Evolutionary conservation across 75 land plant genomes (phyloP), one percentile per base, ranked within the genome.

Genomic region (Picea glauca): DNA sequence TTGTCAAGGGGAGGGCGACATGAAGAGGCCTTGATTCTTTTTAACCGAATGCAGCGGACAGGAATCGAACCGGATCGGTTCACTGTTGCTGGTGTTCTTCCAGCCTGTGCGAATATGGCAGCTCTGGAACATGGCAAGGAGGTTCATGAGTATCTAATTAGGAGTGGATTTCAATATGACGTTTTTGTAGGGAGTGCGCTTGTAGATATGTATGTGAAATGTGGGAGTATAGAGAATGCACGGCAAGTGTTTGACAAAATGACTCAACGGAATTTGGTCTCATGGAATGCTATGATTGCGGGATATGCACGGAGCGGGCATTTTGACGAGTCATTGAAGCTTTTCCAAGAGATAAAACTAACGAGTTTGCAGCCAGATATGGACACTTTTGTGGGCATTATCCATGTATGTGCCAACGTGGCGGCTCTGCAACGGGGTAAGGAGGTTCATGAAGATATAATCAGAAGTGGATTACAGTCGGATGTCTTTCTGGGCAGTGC

Each of bases 141-240:
- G 56, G 56, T 50, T 9, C 56, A 50, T 50, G 56, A 50, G 12
- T 50, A 50, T 9, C 56, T 50, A 50, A 50, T 50, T 50, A 50
- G 56, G 56, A 50, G 56, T 50, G 56, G 56, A 9, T 50, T 50
- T 50, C 56, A 50, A 50, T 50, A 11, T 8, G 56, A 50, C 56
- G 56, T 50, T 9, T 50, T 50, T 50, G 56, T 50, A 9, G 56
- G 86, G 88, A 91, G 86, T 84, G 84, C 88, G 8, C 81, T 91
- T 59, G 63, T 91, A 50, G 76, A 89, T 32, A 86, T 84, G 85
- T 91, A 91, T 84, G 88, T 84, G 21, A 91, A 91, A 81, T 86
- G 89, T 78, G 93, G 91, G 11, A 81, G 72, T 50, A 78, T 91
- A 60, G 73, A 83, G 63, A 83, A 85, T 75, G 83, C 86, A 58